Percentiles rank a stretch among this genome's conserved stretches.
Evolutionary conservation across 2,329 filamentous ascomycete genomes (phyloP).

Genomic region (Aspergillus arachidicola): DNA sequence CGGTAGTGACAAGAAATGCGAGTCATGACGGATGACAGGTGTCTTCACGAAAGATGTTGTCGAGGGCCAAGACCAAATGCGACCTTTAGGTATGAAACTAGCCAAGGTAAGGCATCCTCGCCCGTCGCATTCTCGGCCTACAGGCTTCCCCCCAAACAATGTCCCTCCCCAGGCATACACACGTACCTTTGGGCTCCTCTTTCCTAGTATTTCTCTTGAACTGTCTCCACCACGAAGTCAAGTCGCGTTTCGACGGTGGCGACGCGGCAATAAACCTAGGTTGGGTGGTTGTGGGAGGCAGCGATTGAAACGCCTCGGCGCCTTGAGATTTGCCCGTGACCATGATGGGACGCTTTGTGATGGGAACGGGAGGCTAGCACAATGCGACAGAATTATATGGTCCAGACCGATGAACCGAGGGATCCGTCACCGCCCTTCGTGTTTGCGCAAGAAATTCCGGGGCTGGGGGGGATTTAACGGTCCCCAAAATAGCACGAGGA

Average conservation of each 20-base stretch:
- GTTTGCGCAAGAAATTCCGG: constrained; percentile 31
- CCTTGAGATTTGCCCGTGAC: constrained; percentile 41
- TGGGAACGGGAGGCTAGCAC: constrained; percentile 5
- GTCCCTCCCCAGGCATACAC: constrained; percentile 36
- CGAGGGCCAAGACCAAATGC: not conserved
- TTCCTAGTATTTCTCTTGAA: constrained; percentile 75
- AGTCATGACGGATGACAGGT: not conserved
- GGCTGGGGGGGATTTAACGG: constrained; percentile 25
- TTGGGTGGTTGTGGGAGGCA: constrained; percentile 32
- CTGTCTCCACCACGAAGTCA: constrained; percentile 96
- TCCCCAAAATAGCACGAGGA: constrained; percentile 33
- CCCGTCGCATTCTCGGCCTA: not conserved
- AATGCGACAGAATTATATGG: constrained; percentile 17
- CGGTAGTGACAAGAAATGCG: not conserved
- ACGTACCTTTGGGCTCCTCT: constrained; percentile 61
- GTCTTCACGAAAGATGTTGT: not conserved
- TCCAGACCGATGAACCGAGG: constrained; percentile 12
- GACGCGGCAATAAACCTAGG: constrained; percentile 60
- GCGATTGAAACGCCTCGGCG: constrained; percentile 36
- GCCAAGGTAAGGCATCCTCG: not conserved
- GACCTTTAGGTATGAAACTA: not conserved
- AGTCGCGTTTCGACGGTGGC: constrained; percentile 80
- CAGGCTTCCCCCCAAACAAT: constrained; percentile 13
- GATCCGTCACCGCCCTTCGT: constrained; percentile 36
- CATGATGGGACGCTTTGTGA: constrained; percentile 28